Evolutionary conservation across 441 rosid genomes (phyloP), one percentile per base, ranked within the genome.

Genomic region (Biscutella laevigata): DNA sequence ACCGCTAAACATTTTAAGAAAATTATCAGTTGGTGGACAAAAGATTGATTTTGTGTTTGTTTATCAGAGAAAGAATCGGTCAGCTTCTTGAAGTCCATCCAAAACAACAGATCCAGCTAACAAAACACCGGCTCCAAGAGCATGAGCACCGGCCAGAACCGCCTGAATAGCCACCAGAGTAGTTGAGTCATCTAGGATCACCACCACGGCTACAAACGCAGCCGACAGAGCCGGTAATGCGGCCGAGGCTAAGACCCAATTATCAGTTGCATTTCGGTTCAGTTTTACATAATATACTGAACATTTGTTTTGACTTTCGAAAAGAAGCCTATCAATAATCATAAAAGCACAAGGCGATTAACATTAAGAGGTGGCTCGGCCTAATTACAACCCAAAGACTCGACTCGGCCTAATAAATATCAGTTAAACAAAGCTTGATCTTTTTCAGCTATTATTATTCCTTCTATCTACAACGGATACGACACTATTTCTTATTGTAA

Each of bases 31-130:
- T n/a, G n/a, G n/a, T n/a, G n/a, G 40, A 45, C 29, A 37, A 38
- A 37, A 21, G 30, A 43, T n/a, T n/a, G 32, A 17, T 7, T 49
- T 2, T 26, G 15, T 27, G 37, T 36, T 43, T 50, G 22, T 49
- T 52, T 64, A 49, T 43, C 53, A 66, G 8, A 58, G 48, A 16
- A 55, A 42, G 36, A 59, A 44, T 77, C 70, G 84, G 27, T 90
- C 96, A 33, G 92, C 90, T 66, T 84, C 98, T 70, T 91, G 95
- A 62, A 91, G 61, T 27, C 88, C 96, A 30, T 62, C 90, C 49
- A 91, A 74, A 62, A 91, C 73, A 56, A 80, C 70, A 3, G 98
- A 81, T 11, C 90, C 95, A 33, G 84, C 78, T 56, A 79, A 56
- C 81, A 90, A 74, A 16, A 83, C 92, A 64, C 67, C 81, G 2